Evolutionary conservation across 73 alveolate genomes (phyloP).

Genomic region (Loxodes magnus): DNA sequence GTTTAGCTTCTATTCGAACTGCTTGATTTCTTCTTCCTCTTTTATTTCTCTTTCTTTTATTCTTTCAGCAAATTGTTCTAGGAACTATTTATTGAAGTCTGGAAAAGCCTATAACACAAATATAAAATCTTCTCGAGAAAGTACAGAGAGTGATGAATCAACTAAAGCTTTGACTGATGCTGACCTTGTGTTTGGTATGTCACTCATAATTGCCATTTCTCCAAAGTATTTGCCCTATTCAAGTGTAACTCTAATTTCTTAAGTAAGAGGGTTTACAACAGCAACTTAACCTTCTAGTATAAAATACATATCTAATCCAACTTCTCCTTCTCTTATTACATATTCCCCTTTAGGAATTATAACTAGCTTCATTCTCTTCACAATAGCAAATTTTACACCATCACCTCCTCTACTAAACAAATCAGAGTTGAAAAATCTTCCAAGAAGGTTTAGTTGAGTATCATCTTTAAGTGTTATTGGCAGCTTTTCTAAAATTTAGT

Average conservation of each 20-base stretch:
- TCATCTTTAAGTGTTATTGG: conserved; percentile 26
- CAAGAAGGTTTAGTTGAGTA: conserved; percentile 18
- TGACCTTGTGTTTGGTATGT: not conserved
- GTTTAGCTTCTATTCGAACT: no score
- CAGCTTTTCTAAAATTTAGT: conserved; percentile 21
- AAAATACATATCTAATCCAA: conserved; percentile 41
- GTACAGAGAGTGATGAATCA: conserved; percentile 23
- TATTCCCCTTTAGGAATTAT: conserved; percentile 26
- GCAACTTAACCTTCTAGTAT: conserved; percentile 34
- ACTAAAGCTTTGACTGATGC: conserved; percentile 25
- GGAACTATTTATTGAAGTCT: conserved; percentile 13
- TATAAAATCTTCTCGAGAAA: conserved; percentile 27
- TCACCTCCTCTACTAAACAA: conserved; percentile 28
- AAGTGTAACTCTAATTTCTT: no score
- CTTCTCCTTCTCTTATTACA: conserved; percentile 40
- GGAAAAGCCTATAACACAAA: conserved; percentile 32
- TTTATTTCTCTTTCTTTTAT: no score
- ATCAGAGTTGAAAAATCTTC: conserved; percentile 13
- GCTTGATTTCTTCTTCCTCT: no score
- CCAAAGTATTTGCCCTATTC: conserved; percentile 25
- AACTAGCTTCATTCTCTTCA: conserved; percentile 19
- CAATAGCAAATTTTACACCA: conserved; percentile 26
- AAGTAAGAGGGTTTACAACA: conserved; percentile 6
- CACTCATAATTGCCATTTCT: conserved; percentile 6
- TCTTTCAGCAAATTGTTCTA: conserved; percentile 12